These are phyloP conservation scores for Babesia sp. DNA, from an alignment of 169 alveolate species.

Conservation along the genomic window DNA sequence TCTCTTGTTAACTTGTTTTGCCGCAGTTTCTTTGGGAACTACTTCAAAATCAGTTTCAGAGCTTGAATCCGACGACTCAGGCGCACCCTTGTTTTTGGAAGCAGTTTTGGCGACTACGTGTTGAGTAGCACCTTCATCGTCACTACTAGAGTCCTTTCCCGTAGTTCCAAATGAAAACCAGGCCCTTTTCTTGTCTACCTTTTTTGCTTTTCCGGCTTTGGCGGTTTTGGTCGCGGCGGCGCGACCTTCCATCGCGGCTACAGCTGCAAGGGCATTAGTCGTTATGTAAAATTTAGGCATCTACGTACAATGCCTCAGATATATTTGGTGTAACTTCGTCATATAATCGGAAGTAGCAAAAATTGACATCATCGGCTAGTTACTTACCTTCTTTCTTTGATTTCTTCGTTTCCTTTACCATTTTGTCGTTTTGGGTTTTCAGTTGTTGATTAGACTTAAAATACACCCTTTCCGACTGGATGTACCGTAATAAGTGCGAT, in stretches of 20 bases:
- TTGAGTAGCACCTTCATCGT: background rate
- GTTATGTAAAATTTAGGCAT: background rate
- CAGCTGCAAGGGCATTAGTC: background rate
- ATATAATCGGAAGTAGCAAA: slow-evolving; percentile 28
- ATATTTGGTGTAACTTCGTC: slow-evolving; percentile 30
- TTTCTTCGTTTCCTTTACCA: slow-evolving; percentile 36
- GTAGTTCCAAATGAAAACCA: slow-evolving; percentile 38
- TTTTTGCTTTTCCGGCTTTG: slow-evolving; percentile 16
- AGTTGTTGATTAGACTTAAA: background rate
- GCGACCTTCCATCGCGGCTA: slow-evolving; percentile 23
- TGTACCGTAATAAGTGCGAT: slow-evolving; percentile 7
- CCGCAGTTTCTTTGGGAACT: slow-evolving; percentile 1
- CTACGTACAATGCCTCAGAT: slow-evolving; percentile 17
- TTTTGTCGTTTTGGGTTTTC: background rate
- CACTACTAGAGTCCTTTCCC: slow-evolving; percentile 16
- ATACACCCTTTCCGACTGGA: background rate
- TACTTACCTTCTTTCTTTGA: slow-evolving; percentile 30
- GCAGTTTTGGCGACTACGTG: background rate
- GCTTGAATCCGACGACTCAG: slow-evolving; percentile 14
- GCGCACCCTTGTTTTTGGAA: background rate
- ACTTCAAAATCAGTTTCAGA: slow-evolving; percentile 47
- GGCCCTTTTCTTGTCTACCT: slow-evolving; percentile 27
- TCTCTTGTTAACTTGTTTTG: background rate
- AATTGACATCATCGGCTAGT: slow-evolving; percentile 26
- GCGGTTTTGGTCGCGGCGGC: background rate